Base-by-base conservation (phyloP, 2,329 filamentous ascomycete genomes). In the Anisogramma anomala region DNA sequence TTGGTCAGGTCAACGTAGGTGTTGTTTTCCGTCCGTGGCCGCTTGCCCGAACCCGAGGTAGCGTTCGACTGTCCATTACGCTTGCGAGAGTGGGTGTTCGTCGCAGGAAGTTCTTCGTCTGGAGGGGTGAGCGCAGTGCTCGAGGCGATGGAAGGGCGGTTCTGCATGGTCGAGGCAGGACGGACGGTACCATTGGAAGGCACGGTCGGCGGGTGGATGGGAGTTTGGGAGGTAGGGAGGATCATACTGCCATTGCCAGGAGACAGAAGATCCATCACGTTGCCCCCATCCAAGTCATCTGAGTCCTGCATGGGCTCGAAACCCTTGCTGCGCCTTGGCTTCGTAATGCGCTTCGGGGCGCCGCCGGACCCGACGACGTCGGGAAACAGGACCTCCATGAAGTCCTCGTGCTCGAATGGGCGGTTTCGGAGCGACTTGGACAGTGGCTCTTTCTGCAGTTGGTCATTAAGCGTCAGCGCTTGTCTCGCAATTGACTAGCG, bases 301-400 rank as follows among this genome's bases (percentile, higher is more conserved):
- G 49, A 47, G 3, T 59, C 58, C 2, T 60, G 57, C 30, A 67
- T 57, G 7, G 60, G 63, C 26, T 74, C 71, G 15, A 63, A 60
- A 20, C 67, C 65, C 47, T 64, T 67, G 9, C 71, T 67, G 9
- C 71, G 60, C 43, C 70, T 61, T 8, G 70, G 67, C 53, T 71
- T 74, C 58, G 73, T 74, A 49, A 76, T 65, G 22, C 73, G 67
- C 53, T 76, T 76, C 1, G 73, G 72, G 1, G 72, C 72, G 39
- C 73, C 73, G 17, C 72, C 71, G 1, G 73, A 75, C 9, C 73
- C 73, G 32, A 77, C 63, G 7, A 77, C 72, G 42, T 77, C 73
- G 22, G 72, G 71, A 45, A 76, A 77, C 8, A 77, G 58, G 17
- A 76, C 65, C 52, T 77, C 72, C 68, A 76, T 74, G 53, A 64